Evolutionary conservation across 2,329 filamentous ascomycete genomes (phyloP).

Genomic region (Fusarium protoensiforme): DNA sequence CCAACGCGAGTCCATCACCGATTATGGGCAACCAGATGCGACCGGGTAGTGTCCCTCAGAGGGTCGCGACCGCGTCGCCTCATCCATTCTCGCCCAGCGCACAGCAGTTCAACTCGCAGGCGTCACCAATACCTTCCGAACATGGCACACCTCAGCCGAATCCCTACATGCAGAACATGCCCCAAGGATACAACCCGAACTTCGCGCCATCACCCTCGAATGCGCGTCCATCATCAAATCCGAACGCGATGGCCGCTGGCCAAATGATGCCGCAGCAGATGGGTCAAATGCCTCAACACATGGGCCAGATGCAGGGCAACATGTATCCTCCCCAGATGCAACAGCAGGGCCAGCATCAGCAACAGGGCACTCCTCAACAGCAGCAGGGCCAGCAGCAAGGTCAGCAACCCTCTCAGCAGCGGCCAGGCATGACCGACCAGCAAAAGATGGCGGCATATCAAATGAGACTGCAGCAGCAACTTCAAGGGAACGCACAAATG

Average conservation of each 20-base stretch:
- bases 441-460: constrained; percentile 83
- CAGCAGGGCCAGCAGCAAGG: constrained; percentile 52
- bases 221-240: constrained; percentile 64
- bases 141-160: constrained; percentile 81
- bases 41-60: constrained; percentile 76
- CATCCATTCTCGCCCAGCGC: constrained; percentile 86
- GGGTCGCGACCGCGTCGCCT: constrained; percentile 91
- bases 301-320: constrained; percentile 59
- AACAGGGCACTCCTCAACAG: constrained; percentile 52
- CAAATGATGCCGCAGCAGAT: constrained; percentile 68
- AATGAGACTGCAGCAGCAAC: constrained; percentile 83
- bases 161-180: constrained; percentile 72
- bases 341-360: constrained; percentile 54
- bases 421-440: constrained; percentile 65
- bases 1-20: constrained; percentile 90
- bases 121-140: constrained; percentile 81
- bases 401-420: constrained; percentile 43
- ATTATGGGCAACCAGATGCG: constrained; percentile 87
- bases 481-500: constrained; percentile 67
- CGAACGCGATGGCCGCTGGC: constrained; percentile 61
- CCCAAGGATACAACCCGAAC: constrained; percentile 67
- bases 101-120: constrained; percentile 77
- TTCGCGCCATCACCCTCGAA: constrained; percentile 69
- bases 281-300: constrained; percentile 58
- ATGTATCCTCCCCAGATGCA: constrained; percentile 56